These are phyloP conservation scores for Aspergillus ochraceus DNA, from an alignment of 2,329 filamentous ascomycete species.

Conservation along the genomic window DNA sequence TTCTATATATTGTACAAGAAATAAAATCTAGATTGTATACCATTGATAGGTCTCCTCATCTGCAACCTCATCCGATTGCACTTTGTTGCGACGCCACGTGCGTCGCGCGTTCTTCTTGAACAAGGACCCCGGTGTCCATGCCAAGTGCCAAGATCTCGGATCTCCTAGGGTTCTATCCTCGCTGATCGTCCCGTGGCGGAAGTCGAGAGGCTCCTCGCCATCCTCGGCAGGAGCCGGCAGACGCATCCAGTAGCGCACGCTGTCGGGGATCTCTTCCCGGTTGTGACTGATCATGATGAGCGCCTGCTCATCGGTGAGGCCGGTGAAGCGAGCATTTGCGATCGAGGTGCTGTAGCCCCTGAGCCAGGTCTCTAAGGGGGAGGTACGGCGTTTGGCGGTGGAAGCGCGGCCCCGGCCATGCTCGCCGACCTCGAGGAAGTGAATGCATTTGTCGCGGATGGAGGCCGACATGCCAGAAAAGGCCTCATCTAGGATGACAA, in stretches of 20 bases:
- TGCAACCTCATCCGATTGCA: conserved; percentile 1
- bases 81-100: neutral
- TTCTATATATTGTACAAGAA: neutral
- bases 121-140: conserved; percentile 25
- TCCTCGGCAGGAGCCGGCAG: conserved; percentile 54
- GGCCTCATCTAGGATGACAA: conserved; percentile 83
- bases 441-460: conserved; percentile 81
- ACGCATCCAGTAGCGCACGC: conserved; percentile 81
- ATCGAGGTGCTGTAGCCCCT: conserved; percentile 8
- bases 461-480: conserved; percentile 82
- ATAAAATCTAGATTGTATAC: conserved; percentile 16
- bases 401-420: conserved; percentile 41
- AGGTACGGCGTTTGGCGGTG: conserved; percentile 15
- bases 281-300: conserved; percentile 91
- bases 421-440: conserved; percentile 72
- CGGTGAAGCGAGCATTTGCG: conserved; percentile 37
- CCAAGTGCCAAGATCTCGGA: conserved; percentile 27
- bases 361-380: conserved; percentile 11
- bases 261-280: conserved; percentile 83
- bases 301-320: conserved; percentile 71
- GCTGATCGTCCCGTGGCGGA: conserved; percentile 31
- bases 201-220: conserved; percentile 28
- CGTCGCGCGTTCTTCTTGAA: conserved; percentile 12
- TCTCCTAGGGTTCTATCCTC: conserved; percentile 20
- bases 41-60: conserved; percentile 18